Percentiles rank a stretch among this genome's conserved stretches.
Conservation (phyloP, 768 basidiomycete genomes). For the Serendipita vermifera region DNA sequence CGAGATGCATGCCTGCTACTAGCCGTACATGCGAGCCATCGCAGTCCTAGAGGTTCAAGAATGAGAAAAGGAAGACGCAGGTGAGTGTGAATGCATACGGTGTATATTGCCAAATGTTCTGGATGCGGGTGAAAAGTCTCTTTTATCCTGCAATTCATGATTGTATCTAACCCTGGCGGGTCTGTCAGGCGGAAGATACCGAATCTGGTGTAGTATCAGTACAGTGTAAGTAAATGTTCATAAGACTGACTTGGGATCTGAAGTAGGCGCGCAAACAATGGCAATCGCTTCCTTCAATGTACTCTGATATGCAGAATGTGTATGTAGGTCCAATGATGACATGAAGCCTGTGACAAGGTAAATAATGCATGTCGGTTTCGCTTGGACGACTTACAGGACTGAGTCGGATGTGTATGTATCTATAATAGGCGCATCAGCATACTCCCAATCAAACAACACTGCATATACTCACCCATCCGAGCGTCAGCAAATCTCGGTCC, state of each 20-base stretch:
- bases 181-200: slow-evolving; percentile 85
- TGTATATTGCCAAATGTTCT: slow-evolving; percentile 64
- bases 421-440: slow-evolving; percentile 21
- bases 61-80: not conserved
- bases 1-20: slow-evolving; percentile 33
- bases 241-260: slow-evolving; percentile 51
- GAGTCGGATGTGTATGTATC: slow-evolving; percentile 90
- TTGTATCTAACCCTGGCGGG: slow-evolving; percentile 64
- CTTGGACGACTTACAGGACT: slow-evolving; percentile 55
- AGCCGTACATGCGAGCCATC: not conserved
- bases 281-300: slow-evolving; percentile 90
- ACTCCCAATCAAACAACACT: slow-evolving; percentile 7
- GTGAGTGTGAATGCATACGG: slow-evolving; percentile 35
- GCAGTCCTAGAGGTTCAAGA: not conserved
- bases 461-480: slow-evolving; percentile 69
- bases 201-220: slow-evolving; percentile 35
- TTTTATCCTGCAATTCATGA: slow-evolving; percentile 52
- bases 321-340: slow-evolving; percentile 89
- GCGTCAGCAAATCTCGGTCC: slow-evolving; percentile 63
- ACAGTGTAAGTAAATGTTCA: slow-evolving; percentile 7
- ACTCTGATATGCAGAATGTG: slow-evolving; percentile 75
- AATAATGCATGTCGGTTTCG: not conserved
- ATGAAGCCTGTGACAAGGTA: slow-evolving; percentile 55
- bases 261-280: slow-evolving; percentile 78
- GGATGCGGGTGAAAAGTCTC: slow-evolving; percentile 82